Percentiles rank a stretch among this genome's conserved stretches.
phyloP scores from a whole-genome alignment of 2,329 filamentous ascomycete species.

The Phaeosphaeria sp. region DNA sequence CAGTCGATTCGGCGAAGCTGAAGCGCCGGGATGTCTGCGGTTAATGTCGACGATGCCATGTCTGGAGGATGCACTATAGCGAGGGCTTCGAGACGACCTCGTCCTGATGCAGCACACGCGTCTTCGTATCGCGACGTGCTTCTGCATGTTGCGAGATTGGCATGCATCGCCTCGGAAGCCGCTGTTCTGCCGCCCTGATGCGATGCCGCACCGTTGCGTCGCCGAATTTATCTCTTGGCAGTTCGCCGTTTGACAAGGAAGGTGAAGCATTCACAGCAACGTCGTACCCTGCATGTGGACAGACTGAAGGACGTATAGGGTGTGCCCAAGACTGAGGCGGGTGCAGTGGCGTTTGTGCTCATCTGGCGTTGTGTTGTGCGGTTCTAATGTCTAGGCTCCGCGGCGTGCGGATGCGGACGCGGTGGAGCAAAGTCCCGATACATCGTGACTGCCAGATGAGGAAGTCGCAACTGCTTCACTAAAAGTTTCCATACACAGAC shows the following conservation, averaged over 20 bases:
- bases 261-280: background rate
- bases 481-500: background rate
- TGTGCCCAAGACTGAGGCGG: background rate
- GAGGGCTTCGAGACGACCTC: background rate
- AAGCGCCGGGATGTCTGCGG: background rate
- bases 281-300: background rate
- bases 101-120: background rate
- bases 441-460: background rate
- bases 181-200: background rate
- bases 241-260: background rate
- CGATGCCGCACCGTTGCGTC: background rate
- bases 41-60: conserved; percentile 7
- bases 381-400: background rate
- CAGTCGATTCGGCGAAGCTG: background rate
- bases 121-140: background rate
- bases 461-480: background rate
- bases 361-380: background rate
- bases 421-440: background rate
- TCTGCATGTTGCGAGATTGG: background rate
- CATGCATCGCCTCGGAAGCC: background rate
- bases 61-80: conserved; percentile 9
- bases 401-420: background rate
- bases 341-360: background rate
- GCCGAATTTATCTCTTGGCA: background rate
- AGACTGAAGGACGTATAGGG: background rate